phyloP scores from a whole-genome alignment of 257 asterid genomes.

The Asclepias syriaca region DNA sequence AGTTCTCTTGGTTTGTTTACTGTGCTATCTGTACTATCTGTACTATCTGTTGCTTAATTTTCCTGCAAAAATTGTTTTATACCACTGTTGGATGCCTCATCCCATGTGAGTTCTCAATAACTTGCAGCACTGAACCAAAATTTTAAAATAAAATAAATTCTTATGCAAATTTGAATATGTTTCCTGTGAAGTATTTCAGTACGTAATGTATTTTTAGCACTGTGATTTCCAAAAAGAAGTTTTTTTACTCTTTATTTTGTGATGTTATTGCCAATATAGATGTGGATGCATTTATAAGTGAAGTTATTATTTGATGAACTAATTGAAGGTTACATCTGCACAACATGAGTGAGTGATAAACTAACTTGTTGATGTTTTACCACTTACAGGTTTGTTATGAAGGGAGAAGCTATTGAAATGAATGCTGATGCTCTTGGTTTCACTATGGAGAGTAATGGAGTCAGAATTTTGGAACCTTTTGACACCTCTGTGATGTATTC shows the following conservation, averaged over 20 bases:
- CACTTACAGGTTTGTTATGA: conserved; percentile 68
- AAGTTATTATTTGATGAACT: conserved; percentile 4
- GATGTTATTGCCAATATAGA: neutral
- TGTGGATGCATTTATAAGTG: neutral
- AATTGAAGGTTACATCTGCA: neutral
- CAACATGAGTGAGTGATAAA: neutral
- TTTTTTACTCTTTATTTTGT: neutral
- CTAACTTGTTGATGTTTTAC: conserved; percentile 9
- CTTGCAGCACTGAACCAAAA: neutral
- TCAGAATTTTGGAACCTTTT: conserved; percentile 90
- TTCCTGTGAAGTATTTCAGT: neutral
- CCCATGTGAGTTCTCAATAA: neutral
- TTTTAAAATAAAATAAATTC: neutral
- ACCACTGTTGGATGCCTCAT: neutral
- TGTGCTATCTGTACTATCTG: neutral
- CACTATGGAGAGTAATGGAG: conserved; percentile 95
- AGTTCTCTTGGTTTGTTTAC: neutral
- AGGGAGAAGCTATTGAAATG: conserved; percentile 64
- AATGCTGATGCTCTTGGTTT: conserved; percentile 70
- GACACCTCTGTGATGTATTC: conserved; percentile 65
- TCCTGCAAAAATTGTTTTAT: neutral
- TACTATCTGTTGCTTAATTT: neutral
- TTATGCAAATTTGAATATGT: neutral
- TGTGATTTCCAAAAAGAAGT: neutral
- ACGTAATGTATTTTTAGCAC: neutral